phyloP scores from a whole-genome alignment of 345 rosid genomes.

The Eucalyptus shirleyi region DNA sequence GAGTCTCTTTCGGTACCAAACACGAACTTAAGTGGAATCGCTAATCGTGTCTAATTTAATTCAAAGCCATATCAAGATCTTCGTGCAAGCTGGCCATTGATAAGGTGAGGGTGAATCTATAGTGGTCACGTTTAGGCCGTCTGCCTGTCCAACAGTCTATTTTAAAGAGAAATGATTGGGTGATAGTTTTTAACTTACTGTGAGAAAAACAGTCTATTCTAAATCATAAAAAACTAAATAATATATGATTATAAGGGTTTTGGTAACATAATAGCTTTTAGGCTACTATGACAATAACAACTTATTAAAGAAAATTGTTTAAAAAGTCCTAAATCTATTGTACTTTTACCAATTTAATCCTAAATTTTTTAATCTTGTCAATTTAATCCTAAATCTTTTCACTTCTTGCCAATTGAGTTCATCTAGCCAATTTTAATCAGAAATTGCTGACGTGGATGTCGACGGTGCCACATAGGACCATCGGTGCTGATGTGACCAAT shows the following conservation, averaged over 20 bases:
- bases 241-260: too few relatives aligned
- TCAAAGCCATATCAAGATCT: neutral
- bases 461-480: fast-evolving
- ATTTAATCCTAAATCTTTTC: fast-evolving
- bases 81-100: neutral
- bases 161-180: too few relatives aligned
- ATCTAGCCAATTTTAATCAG: fast-evolving
- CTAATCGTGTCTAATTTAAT: neutral
- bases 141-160: neutral
- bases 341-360: too few relatives aligned
- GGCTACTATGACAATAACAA: too few relatives aligned
- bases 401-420: too few relatives aligned
- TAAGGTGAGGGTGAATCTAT: neutral
- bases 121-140: neutral
- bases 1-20: neutral
- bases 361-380: too few relatives aligned
- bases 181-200: fast-evolving
- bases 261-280: too few relatives aligned
- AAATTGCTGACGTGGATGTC: too few relatives aligned
- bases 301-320: too few relatives aligned
- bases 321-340: fast-evolving
- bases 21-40: neutral
- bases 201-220: fast-evolving
- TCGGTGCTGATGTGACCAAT: fast-evolving
- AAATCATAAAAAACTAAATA: fast-evolving